Evolutionary conservation across 1,284 basidiomycete species (phyloP).

Genomic region (Cutaneotrichosporon mucoides): DNA sequence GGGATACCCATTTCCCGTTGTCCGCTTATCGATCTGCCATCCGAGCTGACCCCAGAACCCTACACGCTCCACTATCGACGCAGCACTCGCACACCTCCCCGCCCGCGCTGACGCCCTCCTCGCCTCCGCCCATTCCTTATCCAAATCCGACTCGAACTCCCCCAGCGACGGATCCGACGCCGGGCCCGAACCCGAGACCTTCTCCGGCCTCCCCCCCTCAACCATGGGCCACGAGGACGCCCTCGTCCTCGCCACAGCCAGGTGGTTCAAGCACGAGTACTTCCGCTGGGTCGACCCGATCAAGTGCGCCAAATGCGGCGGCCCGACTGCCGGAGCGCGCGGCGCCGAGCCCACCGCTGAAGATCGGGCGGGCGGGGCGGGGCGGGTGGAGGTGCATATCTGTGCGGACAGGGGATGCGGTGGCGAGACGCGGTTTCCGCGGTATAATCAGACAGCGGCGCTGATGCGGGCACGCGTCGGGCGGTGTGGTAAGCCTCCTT

Average conservation of each 20-base stretch:
- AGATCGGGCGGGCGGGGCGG: constrained; percentile 46
- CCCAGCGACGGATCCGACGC: too few relatives aligned
- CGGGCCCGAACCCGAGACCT: neutral
- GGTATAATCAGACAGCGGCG: constrained; percentile 45
- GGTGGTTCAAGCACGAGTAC: constrained; percentile 52
- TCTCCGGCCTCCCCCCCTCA: constrained; percentile 20
- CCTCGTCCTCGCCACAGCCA: constrained; percentile 45
- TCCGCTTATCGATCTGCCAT: too few relatives aligned
- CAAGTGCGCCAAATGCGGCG: constrained; percentile 44
- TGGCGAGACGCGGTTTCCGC: constrained; percentile 41
- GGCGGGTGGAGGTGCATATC: constrained; percentile 43
- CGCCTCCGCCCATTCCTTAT: neutral
- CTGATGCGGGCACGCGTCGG: constrained; percentile 47
- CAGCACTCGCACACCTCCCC: neutral
- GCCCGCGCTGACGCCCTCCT: neutral
- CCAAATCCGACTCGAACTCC: too few relatives aligned
- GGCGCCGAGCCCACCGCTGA: constrained; percentile 23
- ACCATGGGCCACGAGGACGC: constrained; percentile 32
- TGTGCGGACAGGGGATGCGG: constrained; percentile 29
- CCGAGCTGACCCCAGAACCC: neutral
- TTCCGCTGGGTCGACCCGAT: constrained; percentile 54
- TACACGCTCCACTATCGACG: neutral
- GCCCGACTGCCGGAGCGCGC: constrained; percentile 28
- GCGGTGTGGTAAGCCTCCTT: constrained; percentile 39
- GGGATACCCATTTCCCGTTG: too few relatives aligned